Percentiles rank a stretch among this genome's conserved stretches.
Conservation (phyloP, 1,139 yeast genomes). For the Saccharomyces hybrid region DNA sequence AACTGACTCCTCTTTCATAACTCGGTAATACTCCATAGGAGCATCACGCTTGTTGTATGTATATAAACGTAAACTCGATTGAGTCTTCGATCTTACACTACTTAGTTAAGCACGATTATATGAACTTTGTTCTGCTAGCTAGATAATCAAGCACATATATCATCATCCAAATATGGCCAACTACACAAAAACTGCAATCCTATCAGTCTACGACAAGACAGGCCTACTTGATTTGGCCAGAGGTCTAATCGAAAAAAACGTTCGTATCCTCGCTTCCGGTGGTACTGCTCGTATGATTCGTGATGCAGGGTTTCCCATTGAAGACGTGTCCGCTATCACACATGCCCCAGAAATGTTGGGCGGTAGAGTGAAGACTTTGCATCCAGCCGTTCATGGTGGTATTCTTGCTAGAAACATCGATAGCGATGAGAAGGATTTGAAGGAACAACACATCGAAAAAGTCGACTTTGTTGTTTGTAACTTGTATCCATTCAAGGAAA, state of each 20-base stretch:
- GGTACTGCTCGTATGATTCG: constrained; percentile 92
- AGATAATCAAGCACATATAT: background rate
- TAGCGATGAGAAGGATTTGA: constrained; percentile 80
- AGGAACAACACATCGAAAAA: constrained; percentile 82
- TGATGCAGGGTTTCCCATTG: constrained; percentile 97
- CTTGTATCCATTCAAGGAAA: constrained; percentile 95
- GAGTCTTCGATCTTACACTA: background rate
- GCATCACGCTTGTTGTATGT: background rate
- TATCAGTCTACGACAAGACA: constrained; percentile 95
- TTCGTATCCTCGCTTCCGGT: constrained; percentile 90
- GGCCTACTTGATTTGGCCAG: constrained; percentile 93
- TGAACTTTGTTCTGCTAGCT: background rate
- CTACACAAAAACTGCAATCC: constrained; percentile 75
- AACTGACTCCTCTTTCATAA: background rate
- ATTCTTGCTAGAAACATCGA: constrained; percentile 89
- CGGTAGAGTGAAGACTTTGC: constrained; percentile 95
- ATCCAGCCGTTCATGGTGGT: constrained; percentile 98
- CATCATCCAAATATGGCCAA: constrained; percentile 21
- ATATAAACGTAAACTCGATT: background rate
- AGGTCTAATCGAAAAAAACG: constrained; percentile 81
- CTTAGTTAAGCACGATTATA: background rate
- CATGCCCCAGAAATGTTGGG: constrained; percentile 99
- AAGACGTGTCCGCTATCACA: constrained; percentile 88
- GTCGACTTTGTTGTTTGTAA: constrained; percentile 96
- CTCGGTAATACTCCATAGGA: background rate